Evolutionary conservation across 345 rosid genomes (phyloP).

Genomic region (Zanthoxylum bungeanum): DNA sequence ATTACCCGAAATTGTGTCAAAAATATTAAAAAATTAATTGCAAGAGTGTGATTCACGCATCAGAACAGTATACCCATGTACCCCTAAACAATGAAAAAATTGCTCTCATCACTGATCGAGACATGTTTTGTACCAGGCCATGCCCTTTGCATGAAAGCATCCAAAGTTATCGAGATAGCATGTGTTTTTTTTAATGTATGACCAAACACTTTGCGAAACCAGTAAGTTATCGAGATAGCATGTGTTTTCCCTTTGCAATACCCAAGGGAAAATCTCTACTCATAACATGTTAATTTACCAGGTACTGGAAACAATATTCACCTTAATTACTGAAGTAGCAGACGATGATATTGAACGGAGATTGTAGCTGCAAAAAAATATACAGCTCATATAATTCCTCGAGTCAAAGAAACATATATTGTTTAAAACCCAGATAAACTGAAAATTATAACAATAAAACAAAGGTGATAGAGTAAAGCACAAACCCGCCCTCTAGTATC

Average conservation of each 20-base stretch:
- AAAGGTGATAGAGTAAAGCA: constrained; percentile 15
- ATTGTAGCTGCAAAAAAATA: constrained; percentile 66
- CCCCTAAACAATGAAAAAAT: neutral
- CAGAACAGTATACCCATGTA: neutral
- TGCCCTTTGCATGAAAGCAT: neutral
- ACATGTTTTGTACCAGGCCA: neutral
- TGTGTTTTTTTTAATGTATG: neutral
- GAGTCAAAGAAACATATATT: neutral
- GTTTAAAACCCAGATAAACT: neutral
- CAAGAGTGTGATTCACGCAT: neutral
- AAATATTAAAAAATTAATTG: neutral
- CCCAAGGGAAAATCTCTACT: neutral
- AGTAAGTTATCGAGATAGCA: neutral
- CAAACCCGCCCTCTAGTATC: constrained; percentile 96
- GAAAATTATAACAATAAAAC: neutral
- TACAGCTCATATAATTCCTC: neutral
- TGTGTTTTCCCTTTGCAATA: neutral
- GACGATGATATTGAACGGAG: constrained; percentile 97
- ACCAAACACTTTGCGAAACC: too few relatives aligned
- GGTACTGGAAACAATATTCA: constrained; percentile 24
- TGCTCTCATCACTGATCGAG: neutral
- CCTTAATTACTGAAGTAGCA: constrained; percentile 92
- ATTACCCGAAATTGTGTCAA: constrained; percentile 14
- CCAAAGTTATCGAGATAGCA: neutral
- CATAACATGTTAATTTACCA: neutral